A percentile compares a stretch with the other conserved stretches of the same genome.
phyloP scores from a whole-genome alignment of 106 monocot species.

The Xerophyta viscosa region DNA sequence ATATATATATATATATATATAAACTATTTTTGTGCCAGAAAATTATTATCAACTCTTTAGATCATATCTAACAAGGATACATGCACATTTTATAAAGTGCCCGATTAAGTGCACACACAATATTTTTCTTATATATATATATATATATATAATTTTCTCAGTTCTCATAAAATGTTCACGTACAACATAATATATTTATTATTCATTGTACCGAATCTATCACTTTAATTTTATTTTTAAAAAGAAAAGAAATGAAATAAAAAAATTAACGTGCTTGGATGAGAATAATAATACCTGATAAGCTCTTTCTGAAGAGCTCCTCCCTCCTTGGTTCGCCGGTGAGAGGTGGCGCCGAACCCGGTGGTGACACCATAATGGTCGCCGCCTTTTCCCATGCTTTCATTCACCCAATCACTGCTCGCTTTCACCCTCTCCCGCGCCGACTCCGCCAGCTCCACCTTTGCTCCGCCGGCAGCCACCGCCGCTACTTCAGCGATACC shows the following conservation, averaged over 20 bases:
- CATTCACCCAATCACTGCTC: constrained; percentile 61
- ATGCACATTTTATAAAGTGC: no score
- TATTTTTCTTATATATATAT: no score
- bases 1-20: no score
- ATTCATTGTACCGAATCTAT: no score
- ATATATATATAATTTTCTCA: no score
- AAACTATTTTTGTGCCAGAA: no score
- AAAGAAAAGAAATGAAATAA: constrained; percentile 3
- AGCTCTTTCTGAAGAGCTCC: constrained; percentile 56
- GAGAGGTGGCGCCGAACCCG: constrained; percentile 70
- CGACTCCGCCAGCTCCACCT: constrained; percentile 45
- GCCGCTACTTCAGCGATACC: constrained; percentile 52
- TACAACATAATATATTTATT: no score
- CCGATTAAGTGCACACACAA: no score
- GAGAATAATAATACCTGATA: constrained; percentile 31
- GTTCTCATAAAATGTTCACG: no score
- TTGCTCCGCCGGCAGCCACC: neutral
- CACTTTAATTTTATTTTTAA: neutral
- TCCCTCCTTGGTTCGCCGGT: constrained; percentile 50
- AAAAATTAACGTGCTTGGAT: neutral
- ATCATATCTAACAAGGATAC: no score
- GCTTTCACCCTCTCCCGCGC: constrained; percentile 39
- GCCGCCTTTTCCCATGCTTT: constrained; percentile 50
- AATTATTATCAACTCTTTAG: no score
- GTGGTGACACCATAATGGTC: constrained; percentile 70